Conservation (phyloP, 345 rosid genomes). For the Pugionium dolabratum region DNA sequence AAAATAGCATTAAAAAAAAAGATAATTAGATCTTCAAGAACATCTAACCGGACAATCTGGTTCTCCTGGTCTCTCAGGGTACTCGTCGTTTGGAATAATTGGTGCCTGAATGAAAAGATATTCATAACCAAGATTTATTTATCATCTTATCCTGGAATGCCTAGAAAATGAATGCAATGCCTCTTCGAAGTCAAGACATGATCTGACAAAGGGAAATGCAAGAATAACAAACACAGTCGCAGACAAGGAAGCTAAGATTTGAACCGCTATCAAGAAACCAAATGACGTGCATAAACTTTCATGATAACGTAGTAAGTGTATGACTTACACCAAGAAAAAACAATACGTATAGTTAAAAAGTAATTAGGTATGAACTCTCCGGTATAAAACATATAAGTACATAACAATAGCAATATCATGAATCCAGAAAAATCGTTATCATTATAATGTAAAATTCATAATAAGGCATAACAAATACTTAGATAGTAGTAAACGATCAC, state of each 20-base stretch:
- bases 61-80: constrained; percentile 84
- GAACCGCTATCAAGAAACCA: constrained; percentile 20
- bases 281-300: constrained; percentile 1
- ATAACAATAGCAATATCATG: constrained; percentile 7
- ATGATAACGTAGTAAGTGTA: constrained; percentile 20
- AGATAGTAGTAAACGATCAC: constrained; percentile 76
- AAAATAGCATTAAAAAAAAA: constrained; percentile 12
- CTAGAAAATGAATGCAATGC: constrained; percentile 15
- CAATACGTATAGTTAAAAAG: constrained; percentile 11
- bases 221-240: constrained; percentile 20
- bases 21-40: background rate
- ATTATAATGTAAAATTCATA: constrained; percentile 30
- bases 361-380: constrained; percentile 8
- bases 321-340: constrained; percentile 31
- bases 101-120: constrained; percentile 60
- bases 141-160: constrained; percentile 28
- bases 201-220: constrained; percentile 26
- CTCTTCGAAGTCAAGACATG: constrained; percentile 26
- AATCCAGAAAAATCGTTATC: constrained; percentile 8
- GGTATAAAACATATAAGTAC: constrained; percentile 28
- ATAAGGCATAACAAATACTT: constrained; percentile 38
- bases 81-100: constrained; percentile 50
- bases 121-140: constrained; percentile 16
- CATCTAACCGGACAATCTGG: constrained; percentile 93
- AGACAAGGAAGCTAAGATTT: constrained; percentile 15